These are phyloP conservation scores for Phlegmacium glaucopus DNA, from an alignment of 768 basidiomycete genomes.

Conservation along the genomic window DNA sequence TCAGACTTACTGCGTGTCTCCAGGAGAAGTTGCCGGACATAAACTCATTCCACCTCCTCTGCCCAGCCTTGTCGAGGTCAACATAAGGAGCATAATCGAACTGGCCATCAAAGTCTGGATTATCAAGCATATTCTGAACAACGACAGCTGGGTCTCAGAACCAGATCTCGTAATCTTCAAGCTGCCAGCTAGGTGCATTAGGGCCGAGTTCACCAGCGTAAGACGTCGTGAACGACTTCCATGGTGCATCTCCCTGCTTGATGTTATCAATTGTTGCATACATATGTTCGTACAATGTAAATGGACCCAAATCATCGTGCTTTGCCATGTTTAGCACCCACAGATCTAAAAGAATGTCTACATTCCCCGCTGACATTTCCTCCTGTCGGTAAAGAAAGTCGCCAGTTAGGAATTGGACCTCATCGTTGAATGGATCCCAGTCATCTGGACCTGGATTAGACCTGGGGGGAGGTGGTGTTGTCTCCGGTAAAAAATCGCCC, in stretches of 20 bases:
- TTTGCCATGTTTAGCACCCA: constrained; percentile 4
- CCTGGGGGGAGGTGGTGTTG: no score
- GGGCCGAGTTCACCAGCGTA: background rate
- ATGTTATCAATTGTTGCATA: constrained; percentile 20
- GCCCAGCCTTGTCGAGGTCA: no score
- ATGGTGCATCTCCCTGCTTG: constrained; percentile 5
- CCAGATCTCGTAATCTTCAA: constrained; percentile 16
- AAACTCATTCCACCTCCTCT: constrained; percentile 24
- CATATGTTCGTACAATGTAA: constrained; percentile 13
- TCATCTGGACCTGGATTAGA: no score
- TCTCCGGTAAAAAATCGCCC: no score
- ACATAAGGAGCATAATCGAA: constrained; percentile 24
- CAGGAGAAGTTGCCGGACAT: constrained; percentile 33
- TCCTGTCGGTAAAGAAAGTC: no score
- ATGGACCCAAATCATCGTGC: constrained; percentile 15
- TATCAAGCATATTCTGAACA: constrained; percentile 20
- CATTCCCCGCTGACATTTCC: constrained; percentile 3
- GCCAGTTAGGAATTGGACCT: no score
- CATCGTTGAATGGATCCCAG: no score
- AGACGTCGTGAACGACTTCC: constrained; percentile 11
- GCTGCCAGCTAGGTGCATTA: constrained; percentile 20
- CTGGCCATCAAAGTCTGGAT: constrained; percentile 24
- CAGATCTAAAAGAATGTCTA: constrained; percentile 1
- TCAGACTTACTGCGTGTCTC: constrained; percentile 14
- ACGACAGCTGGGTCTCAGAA: constrained; percentile 20